Conservation (phyloP, 2,329 filamentous ascomycete genomes). For the Scedosporium boydii region DNA sequence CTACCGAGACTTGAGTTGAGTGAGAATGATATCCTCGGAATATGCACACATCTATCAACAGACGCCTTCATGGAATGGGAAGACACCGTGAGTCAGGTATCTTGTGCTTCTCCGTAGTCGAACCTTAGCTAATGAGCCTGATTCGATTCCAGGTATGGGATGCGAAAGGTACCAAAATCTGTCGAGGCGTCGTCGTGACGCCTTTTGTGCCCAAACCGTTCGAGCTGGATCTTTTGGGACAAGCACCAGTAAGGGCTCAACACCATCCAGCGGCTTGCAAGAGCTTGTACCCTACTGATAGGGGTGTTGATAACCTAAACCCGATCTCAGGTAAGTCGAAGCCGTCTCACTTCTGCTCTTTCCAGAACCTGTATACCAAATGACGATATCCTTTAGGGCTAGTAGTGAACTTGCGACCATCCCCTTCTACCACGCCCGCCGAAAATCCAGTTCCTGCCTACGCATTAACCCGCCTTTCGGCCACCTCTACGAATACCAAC, state of each 20-base stretch:
- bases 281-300: slow-evolving; percentile 30
- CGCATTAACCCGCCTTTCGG: slow-evolving; percentile 42
- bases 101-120: not conserved
- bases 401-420: slow-evolving; percentile 27
- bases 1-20: slow-evolving; percentile 29
- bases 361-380: slow-evolving; percentile 9
- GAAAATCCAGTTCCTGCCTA: slow-evolving; percentile 23
- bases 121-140: slow-evolving; percentile 3
- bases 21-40: slow-evolving; percentile 30
- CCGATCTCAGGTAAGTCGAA: slow-evolving; percentile 32
- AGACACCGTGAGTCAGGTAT: slow-evolving; percentile 27
- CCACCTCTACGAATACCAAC: slow-evolving; percentile 36
- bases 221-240: slow-evolving; percentile 31
- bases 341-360: slow-evolving; percentile 10
- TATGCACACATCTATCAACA: slow-evolving; percentile 38
- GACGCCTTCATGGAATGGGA: slow-evolving; percentile 50
- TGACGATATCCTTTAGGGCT: slow-evolving; percentile 26
- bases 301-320: slow-evolving; percentile 23
- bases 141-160: slow-evolving; percentile 30
- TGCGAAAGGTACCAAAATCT: slow-evolving; percentile 25
- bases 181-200: slow-evolving; percentile 44
- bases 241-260: slow-evolving; percentile 13
- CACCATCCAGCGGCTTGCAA: slow-evolving; percentile 35
- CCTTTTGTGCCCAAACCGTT: slow-evolving; percentile 41
- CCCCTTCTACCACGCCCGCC: slow-evolving; percentile 12